Conservation (phyloP, 2,329 filamentous ascomycete genomes). For the Fusarium robinianum region DNA sequence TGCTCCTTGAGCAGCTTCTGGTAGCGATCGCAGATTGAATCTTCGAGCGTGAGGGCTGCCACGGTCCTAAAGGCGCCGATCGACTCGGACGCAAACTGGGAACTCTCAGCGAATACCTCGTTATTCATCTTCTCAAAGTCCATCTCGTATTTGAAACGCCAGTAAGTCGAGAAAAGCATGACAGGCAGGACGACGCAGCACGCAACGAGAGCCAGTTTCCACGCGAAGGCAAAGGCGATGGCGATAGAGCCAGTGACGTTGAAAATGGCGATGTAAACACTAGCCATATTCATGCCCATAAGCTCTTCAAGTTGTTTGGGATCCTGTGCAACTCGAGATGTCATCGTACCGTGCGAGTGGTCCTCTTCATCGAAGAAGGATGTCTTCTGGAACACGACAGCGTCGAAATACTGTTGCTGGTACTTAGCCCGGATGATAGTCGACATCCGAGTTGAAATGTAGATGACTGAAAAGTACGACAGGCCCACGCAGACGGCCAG, state of each 20-base stretch:
- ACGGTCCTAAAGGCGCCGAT: conserved; percentile 77
- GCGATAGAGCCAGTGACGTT: conserved; percentile 66
- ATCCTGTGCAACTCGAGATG: conserved; percentile 59
- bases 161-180: conserved; percentile 53
- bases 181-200: conserved; percentile 63
- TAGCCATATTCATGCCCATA: conserved; percentile 65
- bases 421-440: conserved; percentile 57
- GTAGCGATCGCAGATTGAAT: conserved; percentile 66
- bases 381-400: conserved; percentile 62
- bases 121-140: conserved; percentile 71
- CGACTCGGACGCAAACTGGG: conserved; percentile 74
- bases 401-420: conserved; percentile 63
- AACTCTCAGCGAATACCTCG: conserved; percentile 70
- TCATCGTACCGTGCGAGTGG: conserved; percentile 64
- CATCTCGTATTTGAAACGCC: conserved; percentile 62
- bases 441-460: conserved; percentile 51
- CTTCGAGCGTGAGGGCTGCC: conserved; percentile 69
- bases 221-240: conserved; percentile 73
- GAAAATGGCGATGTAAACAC: conserved; percentile 66
- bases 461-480: conserved; percentile 53
- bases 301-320: conserved; percentile 65
- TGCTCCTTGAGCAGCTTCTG: conserved; percentile 61
- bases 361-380: conserved; percentile 64
- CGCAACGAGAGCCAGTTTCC: conserved; percentile 74
- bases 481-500: conserved; percentile 58